phyloP scores from a whole-genome alignment of 2,329 filamentous ascomycete genomes.

The Didymella sp. region DNA sequence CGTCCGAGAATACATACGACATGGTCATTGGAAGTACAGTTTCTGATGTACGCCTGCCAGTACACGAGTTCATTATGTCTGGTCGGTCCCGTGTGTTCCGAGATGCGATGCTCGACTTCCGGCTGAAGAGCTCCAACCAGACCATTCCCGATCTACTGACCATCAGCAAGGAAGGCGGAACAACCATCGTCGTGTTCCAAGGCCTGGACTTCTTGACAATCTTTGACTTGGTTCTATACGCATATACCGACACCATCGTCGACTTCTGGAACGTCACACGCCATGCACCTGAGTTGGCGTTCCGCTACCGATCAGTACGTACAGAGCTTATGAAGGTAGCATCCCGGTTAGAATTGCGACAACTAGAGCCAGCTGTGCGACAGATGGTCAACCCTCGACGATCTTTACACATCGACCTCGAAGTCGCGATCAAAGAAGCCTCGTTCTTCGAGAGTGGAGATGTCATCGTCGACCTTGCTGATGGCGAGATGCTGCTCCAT shows the following conservation, averaged over 20 bases:
- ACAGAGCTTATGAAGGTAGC: constrained; percentile 88
- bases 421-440: constrained; percentile 70
- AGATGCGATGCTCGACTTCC: constrained; percentile 65
- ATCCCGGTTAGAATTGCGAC: constrained; percentile 70
- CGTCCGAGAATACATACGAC: constrained; percentile 55
- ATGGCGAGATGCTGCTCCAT: constrained; percentile 73
- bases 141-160: constrained; percentile 66
- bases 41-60: constrained; percentile 75
- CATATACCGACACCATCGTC: constrained; percentile 80
- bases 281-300: constrained; percentile 68
- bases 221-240: constrained; percentile 78
- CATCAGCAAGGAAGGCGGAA: constrained; percentile 61
- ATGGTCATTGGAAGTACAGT: constrained; percentile 60
- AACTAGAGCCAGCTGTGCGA: constrained; percentile 78
- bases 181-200: constrained; percentile 68
- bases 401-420: constrained; percentile 73
- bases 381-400: constrained; percentile 71
- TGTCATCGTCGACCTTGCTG: constrained; percentile 77
- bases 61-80: constrained; percentile 81
- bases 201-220: constrained; percentile 79
- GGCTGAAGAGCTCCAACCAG: constrained; percentile 61
- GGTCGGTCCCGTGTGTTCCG: constrained; percentile 73
- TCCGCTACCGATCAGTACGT: constrained; percentile 79
- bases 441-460: constrained; percentile 82
- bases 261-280: constrained; percentile 86